Percentiles rank a stretch among this genome's conserved stretches.
Evolutionary conservation across 805 yeast species (phyloP).

Genomic region (Helenozyma baotianmanensis): DNA sequence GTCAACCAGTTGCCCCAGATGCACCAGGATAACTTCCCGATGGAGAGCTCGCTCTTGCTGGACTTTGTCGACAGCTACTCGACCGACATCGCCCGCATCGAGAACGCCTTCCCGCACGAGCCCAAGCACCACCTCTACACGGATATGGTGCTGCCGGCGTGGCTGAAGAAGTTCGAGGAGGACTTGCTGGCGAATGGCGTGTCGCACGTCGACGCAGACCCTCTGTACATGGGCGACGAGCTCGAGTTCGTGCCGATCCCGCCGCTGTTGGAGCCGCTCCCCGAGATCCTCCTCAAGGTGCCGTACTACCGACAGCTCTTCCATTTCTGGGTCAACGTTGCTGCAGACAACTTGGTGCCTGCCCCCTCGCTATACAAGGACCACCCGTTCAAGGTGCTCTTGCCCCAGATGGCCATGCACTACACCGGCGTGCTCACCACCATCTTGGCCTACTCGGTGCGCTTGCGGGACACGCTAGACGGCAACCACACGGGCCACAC

Average conservation of each 20-base stretch:
- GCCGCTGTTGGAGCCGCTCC: slow-evolving; percentile 38
- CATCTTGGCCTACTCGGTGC: slow-evolving; percentile 43
- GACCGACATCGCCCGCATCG: slow-evolving; percentile 10
- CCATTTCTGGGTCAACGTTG: slow-evolving; percentile 57
- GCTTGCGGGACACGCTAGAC: slow-evolving; percentile 22
- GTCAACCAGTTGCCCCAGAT: background rate
- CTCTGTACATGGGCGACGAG: background rate
- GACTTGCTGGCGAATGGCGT: too few relatives aligned
- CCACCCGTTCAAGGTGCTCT: slow-evolving; percentile 60
- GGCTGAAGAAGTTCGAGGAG: too few relatives aligned
- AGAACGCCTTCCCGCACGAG: slow-evolving; percentile 7
- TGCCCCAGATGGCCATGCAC: slow-evolving; percentile 66
- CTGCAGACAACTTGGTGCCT: slow-evolving; percentile 61
- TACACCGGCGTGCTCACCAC: slow-evolving; percentile 54
- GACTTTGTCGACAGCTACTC: slow-evolving; percentile 5
- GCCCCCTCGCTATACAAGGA: slow-evolving; percentile 55
- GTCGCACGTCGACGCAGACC: too few relatives aligned
- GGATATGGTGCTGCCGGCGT: background rate
- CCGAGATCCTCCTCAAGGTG: slow-evolving; percentile 55
- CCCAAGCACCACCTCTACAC: slow-evolving; percentile 4
- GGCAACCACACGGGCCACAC: slow-evolving; percentile 25
- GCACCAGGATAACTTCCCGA: background rate
- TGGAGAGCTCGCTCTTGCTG: background rate
- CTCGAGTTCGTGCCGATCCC: slow-evolving; percentile 21
- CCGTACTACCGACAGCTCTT: slow-evolving; percentile 59